Conservation (phyloP, 352 stramenopile species). For the Salisapilia sapeloensis region DNA sequence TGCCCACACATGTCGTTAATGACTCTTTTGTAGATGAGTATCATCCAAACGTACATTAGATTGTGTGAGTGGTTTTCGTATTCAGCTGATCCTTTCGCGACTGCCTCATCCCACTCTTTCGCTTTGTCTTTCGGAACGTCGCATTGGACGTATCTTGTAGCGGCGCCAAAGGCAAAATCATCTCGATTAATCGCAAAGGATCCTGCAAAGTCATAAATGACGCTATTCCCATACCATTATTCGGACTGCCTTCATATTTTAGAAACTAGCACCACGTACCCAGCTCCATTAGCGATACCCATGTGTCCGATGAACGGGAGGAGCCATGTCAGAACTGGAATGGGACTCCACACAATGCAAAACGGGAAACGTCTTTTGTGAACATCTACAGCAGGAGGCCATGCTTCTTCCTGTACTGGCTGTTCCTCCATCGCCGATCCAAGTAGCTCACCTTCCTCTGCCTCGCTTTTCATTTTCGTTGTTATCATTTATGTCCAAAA, state of each 20-base stretch:
- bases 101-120: slow-evolving; percentile 80
- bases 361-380: slow-evolving; percentile 56
- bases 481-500: too few species aligned
- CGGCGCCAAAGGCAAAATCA: slow-evolving; percentile 74
- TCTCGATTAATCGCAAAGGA: slow-evolving; percentile 86
- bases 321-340: slow-evolving; percentile 84
- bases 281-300: slow-evolving; percentile 82
- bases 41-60: slow-evolving; percentile 33
- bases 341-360: slow-evolving; percentile 86
- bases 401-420: too few species aligned
- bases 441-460: too few species aligned
- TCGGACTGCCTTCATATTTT: too few species aligned
- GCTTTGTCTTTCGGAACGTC: slow-evolving; percentile 18
- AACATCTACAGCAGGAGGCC: slow-evolving; percentile 6
- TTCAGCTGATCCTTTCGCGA: slow-evolving; percentile 79
- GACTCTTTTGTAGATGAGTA: background rate
- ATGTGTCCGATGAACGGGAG: slow-evolving; percentile 94
- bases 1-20: background rate
- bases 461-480: too few species aligned
- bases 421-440: too few species aligned
- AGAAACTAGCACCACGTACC: slow-evolving; percentile 9
- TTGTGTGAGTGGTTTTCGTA: slow-evolving; percentile 93
- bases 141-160: slow-evolving; percentile 83
- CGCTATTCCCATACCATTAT: slow-evolving; percentile 23
- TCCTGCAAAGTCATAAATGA: slow-evolving; percentile 93